phyloP scores from a whole-genome alignment of 352 stramenopile species.

The Phytophthora tubulina region DNA sequence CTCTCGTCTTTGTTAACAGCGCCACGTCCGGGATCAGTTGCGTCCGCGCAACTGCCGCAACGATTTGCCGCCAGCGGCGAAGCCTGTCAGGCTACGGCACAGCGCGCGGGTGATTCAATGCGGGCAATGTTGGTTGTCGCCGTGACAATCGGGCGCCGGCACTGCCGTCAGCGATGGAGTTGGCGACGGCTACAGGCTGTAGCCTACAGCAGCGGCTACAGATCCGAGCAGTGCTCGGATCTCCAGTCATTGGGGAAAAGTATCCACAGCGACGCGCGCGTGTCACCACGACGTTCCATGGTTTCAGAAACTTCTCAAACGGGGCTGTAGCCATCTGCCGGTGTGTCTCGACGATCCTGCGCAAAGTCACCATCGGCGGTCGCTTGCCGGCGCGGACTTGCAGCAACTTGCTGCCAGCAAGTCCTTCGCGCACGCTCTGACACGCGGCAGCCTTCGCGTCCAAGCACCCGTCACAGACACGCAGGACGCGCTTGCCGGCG shows the following conservation, averaged over 20 bases:
- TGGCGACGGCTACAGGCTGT: not conserved
- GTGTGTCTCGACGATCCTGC: conserved; percentile 29
- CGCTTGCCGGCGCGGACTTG: not conserved
- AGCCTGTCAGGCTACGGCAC: not conserved
- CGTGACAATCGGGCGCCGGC: not conserved
- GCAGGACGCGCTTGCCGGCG: not conserved
- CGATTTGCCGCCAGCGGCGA: conserved; percentile 15
- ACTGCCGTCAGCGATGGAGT: not conserved
- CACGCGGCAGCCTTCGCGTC: conserved; percentile 4
- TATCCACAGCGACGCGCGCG: conserved; percentile 15
- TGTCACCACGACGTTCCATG: conserved; percentile 27
- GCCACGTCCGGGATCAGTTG: conserved; percentile 11
- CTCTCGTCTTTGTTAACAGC: conserved; percentile 34
- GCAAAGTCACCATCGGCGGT: conserved; percentile 6
- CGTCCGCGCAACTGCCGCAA: conserved; percentile 7
- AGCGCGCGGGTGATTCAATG: not conserved
- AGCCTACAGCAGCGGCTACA: no score
- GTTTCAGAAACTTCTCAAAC: conserved; percentile 38
- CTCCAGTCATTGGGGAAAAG: conserved; percentile 1
- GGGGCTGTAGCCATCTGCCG: not conserved
- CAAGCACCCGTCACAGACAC: not conserved
- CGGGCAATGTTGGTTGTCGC: not conserved
- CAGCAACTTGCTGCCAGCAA: conserved; percentile 5
- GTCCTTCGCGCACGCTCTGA: not conserved
- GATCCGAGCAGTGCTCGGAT: no score